A percentile compares a stretch with the other conserved stretches of the same genome.
Conservation (phyloP, 345 rosid genomes). For the Melaleuca quinquenervia region DNA sequence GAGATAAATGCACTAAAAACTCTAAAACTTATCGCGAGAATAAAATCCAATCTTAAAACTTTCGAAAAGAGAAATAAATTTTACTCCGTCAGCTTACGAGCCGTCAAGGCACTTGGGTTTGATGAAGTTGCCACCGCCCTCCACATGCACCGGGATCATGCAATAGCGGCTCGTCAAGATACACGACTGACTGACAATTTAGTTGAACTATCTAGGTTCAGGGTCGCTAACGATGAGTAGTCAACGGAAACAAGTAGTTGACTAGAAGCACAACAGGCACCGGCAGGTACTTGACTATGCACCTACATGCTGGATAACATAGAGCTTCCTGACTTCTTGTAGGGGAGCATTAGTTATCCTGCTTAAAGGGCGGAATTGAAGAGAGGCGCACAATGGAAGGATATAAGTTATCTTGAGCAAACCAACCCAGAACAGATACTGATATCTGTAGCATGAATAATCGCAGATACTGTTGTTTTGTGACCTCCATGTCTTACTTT, state of each 20-base stretch:
- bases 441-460: too few relatives aligned
- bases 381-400: background rate
- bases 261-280: background rate
- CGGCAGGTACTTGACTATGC: background rate
- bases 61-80: background rate
- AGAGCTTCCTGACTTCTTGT: background rate
- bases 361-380: background rate
- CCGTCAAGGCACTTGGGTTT: slow-evolving; percentile 88
- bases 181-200: rapidly evolving
- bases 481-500: background rate
- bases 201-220: too few relatives aligned
- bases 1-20: rapidly evolving
- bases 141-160: slow-evolving; percentile 15
- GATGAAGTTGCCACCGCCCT: slow-evolving; percentile 56
- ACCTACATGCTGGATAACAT: rapidly evolving
- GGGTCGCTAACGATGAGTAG: background rate
- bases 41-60: rapidly evolving
- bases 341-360: background rate
- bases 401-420: background rate
- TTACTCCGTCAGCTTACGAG: slow-evolving; percentile 28
- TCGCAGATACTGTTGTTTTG: background rate
- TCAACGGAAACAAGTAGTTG: background rate
- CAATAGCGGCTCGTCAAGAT: rapidly evolving
- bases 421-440: background rate
- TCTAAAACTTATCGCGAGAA: rapidly evolving